Conservation (phyloP, 306 rosid genomes). For the Quercus berberidifolia region DNA sequence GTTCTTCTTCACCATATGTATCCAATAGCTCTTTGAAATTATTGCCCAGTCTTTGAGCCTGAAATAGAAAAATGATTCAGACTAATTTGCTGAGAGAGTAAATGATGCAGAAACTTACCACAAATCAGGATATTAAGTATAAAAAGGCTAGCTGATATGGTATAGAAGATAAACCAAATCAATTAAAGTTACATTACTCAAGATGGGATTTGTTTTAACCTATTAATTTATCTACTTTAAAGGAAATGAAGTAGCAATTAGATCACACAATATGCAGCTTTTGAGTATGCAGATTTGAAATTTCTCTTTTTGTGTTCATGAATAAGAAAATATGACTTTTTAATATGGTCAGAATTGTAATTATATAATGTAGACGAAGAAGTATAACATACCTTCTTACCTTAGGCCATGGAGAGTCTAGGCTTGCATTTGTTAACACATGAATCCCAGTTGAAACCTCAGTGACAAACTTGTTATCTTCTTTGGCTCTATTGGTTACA, state of each 20-base stretch:
- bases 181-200: background rate
- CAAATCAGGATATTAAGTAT: background rate
- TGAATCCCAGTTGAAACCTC: conserved; percentile 78
- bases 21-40: conserved; percentile 48
- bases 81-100: background rate
- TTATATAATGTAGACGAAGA: background rate
- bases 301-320: no score
- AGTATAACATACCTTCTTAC: conserved; percentile 27
- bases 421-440: conserved; percentile 66
- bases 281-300: background rate
- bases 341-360: background rate
- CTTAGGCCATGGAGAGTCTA: conserved; percentile 87
- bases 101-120: background rate
- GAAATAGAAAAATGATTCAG: conserved; percentile 5
- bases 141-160: background rate
- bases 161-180: background rate
- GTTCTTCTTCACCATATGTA: conserved; percentile 40
- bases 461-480: conserved; percentile 21
- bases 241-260: background rate
- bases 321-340: background rate
- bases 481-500: conserved; percentile 66
- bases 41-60: conserved; percentile 64
- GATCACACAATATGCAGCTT: background rate
- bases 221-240: background rate
- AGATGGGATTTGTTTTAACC: background rate